phyloP scores from a whole-genome alignment of 202 grass and related monocot genomes.

The Tripidium arundinaceum region DNA sequence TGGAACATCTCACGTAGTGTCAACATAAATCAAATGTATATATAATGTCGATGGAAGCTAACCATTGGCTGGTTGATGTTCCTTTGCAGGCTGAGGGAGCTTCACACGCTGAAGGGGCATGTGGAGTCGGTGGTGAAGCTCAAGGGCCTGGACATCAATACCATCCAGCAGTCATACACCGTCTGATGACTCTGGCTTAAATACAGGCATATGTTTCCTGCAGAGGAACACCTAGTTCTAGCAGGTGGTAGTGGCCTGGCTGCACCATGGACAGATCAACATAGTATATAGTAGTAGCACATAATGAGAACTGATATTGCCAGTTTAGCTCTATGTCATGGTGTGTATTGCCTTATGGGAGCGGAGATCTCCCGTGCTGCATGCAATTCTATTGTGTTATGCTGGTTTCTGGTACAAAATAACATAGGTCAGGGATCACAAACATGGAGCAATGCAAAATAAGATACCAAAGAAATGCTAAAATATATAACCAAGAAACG shows the following conservation, averaged over 20 bases:
- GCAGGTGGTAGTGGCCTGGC: neutral
- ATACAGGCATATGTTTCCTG: neutral
- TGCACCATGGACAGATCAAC: neutral
- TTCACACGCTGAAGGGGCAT: slow-evolving; percentile 84
- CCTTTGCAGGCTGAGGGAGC: slow-evolving; percentile 60
- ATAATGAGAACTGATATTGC: neutral
- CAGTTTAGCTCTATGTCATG: neutral
- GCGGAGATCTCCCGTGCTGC: neutral
- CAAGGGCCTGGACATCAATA: slow-evolving; percentile 73
- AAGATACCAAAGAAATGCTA: no score
- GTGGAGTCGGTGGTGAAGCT: slow-evolving; percentile 79
- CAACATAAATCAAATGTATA: no score
- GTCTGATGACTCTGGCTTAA: slow-evolving; percentile 23
- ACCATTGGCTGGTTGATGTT: no score
- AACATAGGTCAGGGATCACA: no score
- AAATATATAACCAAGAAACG: no score
- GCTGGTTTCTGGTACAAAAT: no score
- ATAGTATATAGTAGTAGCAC: no score
- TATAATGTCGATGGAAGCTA: no score
- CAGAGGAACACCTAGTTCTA: neutral
- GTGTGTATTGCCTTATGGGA: neutral
- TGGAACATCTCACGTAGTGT: no score
- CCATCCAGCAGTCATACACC: slow-evolving; percentile 14
- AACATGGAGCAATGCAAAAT: neutral
- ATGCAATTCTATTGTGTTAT: no score